phyloP scores from a whole-genome alignment of 176 grass and related monocot species.

The Typha latifolia region DNA sequence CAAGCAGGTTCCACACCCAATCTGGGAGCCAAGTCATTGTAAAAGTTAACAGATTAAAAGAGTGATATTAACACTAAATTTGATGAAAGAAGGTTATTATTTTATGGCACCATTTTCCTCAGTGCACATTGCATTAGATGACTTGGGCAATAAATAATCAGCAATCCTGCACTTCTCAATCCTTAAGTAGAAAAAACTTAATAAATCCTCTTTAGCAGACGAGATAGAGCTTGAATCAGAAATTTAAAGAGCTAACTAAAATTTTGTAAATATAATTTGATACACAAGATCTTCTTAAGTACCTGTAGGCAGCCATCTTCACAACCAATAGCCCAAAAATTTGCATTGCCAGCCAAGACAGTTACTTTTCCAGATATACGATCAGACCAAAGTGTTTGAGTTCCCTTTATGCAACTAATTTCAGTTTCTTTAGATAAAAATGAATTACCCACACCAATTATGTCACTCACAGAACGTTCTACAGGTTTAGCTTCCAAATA shows the following conservation, averaged over 20 bases:
- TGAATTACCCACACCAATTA: conserved; percentile 43
- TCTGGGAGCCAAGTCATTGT: not conserved
- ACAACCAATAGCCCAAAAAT: conserved; percentile 90
- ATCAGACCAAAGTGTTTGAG: conserved; percentile 78
- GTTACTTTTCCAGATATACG: conserved; percentile 78
- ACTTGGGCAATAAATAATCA: not conserved
- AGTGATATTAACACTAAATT: not conserved
- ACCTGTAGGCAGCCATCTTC: conserved; percentile 96
- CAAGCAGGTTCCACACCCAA: not conserved
- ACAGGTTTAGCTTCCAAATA: conserved; percentile 67
- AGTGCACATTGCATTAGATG: not conserved
- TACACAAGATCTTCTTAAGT: conserved; percentile 1
- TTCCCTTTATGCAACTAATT: conserved; percentile 59
- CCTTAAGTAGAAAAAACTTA: not conserved
- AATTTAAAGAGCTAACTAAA: conserved; percentile 1
- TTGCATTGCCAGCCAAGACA: conserved; percentile 83
- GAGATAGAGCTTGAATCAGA: not conserved
- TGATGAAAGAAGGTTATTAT: not conserved
- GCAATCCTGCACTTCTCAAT: not conserved
- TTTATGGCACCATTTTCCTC: not conserved
- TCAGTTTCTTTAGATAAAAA: conserved; percentile 74
- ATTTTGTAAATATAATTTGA: not conserved
- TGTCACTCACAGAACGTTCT: conserved; percentile 57
- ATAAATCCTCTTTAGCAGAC: not conserved
- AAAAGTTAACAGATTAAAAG: not conserved